phyloP scores from a whole-genome alignment of 371 early-diverging fungal species.

The Mucor indicus region DNA sequence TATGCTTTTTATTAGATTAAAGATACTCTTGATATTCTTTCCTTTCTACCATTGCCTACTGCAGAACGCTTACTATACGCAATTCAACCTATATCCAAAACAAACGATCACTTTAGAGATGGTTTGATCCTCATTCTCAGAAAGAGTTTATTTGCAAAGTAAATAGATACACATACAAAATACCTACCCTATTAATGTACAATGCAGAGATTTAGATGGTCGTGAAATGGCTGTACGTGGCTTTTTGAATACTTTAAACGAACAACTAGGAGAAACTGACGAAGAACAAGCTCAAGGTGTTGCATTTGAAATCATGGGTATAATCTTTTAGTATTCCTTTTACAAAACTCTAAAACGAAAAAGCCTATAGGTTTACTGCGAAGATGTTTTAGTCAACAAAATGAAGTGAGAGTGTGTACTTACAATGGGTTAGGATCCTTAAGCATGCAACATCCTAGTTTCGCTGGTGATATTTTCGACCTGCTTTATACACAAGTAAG shows the following conservation, averaged over 20 bases:
- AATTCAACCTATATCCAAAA: slow-evolving; percentile 46
- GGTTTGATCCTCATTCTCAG: slow-evolving; percentile 57
- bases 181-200: background rate
- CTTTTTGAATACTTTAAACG: slow-evolving; percentile 44
- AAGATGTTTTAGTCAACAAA: slow-evolving; percentile 58
- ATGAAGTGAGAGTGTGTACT: slow-evolving; percentile 44
- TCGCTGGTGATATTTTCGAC: slow-evolving; percentile 50
- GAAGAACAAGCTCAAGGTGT: slow-evolving; percentile 18
- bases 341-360: no score
- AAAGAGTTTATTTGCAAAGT: slow-evolving; percentile 65
- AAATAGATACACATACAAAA: slow-evolving; percentile 4
- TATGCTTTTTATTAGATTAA: slow-evolving; percentile 47
- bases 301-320: slow-evolving; percentile 58
- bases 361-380: slow-evolving; percentile 46
- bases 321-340: no score
- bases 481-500: slow-evolving; percentile 52
- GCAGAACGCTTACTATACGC: slow-evolving; percentile 52
- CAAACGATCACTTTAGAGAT: slow-evolving; percentile 52
- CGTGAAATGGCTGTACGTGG: slow-evolving; percentile 58
- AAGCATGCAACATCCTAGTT: slow-evolving; percentile 22
- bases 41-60: slow-evolving; percentile 47
- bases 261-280: slow-evolving; percentile 15
- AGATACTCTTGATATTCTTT: slow-evolving; percentile 58
- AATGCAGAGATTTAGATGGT: slow-evolving; percentile 48
- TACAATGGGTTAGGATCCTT: slow-evolving; percentile 53